Evolutionary conservation across 2,329 filamentous ascomycete species (phyloP).

Genomic region (Alternaria sp.): DNA sequence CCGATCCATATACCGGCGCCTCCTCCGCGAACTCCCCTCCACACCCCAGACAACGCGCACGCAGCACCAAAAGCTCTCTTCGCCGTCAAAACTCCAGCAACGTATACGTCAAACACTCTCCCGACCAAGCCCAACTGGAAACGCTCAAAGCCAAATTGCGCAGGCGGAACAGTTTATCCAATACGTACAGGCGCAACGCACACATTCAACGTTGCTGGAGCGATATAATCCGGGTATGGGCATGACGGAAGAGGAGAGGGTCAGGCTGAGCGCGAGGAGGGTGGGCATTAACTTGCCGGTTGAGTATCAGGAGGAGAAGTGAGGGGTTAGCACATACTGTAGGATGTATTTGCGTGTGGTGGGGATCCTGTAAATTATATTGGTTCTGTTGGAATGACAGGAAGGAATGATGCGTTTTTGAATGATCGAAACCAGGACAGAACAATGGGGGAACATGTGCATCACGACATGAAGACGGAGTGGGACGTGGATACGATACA

Average conservation of each 20-base stretch:
- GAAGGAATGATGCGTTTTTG: not conserved
- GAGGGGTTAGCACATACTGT: conserved; percentile 7
- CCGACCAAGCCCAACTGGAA: conserved; percentile 2
- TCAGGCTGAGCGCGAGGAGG: conserved; percentile 81
- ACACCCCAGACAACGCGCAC: conserved; percentile 58
- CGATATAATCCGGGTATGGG: conserved; percentile 93
- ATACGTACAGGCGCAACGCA: conserved; percentile 85
- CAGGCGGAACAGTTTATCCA: conserved; percentile 79
- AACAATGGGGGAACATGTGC: not conserved
- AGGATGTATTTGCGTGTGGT: not conserved
- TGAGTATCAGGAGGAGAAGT: conserved; percentile 56
- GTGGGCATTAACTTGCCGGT: conserved; percentile 90
- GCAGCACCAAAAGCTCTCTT: conserved; percentile 53
- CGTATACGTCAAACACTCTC: conserved; percentile 72
- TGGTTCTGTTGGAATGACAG: not conserved
- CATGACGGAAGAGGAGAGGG: conserved; percentile 84
- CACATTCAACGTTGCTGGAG: conserved; percentile 82
- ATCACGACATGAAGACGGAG: not conserved
- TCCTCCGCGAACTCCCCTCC: conserved; percentile 88
- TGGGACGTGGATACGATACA: not conserved
- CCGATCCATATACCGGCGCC: conserved; percentile 83
- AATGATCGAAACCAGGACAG: not conserved
- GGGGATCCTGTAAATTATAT: not conserved
- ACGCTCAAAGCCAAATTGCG: conserved; percentile 36
- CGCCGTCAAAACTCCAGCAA: conserved; percentile 73